Evolutionary conservation across 257 asterid species (phyloP).

Genomic region (Plantago major): DNA sequence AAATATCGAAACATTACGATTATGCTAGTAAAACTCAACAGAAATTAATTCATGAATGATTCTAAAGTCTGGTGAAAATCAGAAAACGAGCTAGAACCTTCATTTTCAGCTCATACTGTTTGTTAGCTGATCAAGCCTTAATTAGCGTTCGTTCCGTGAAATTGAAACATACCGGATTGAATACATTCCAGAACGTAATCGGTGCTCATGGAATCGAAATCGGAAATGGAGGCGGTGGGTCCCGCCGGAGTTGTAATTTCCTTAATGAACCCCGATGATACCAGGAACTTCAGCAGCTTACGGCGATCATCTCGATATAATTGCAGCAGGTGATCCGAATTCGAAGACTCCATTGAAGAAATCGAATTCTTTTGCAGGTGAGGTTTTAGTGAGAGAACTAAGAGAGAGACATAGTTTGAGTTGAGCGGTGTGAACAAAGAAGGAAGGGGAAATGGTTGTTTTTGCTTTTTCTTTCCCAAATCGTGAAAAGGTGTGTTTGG

Average conservation of each 20-base stretch:
- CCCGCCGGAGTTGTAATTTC: constrained; percentile 61
- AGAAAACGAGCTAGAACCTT: too few relatives aligned
- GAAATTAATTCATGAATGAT: too few relatives aligned
- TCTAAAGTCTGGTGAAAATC: too few relatives aligned
- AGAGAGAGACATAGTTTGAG: neutral
- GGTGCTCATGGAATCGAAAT: constrained; percentile 66
- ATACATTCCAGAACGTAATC: constrained; percentile 77
- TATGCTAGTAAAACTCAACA: neutral
- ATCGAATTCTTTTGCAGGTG: neutral
- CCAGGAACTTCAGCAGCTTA: constrained; percentile 73
- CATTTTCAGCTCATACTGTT: neutral
- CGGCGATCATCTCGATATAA: constrained; percentile 87
- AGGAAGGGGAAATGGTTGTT: neutral
- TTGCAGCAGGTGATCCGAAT: constrained; percentile 30
- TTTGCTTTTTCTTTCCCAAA: too few relatives aligned
- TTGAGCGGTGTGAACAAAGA: constrained; percentile 3
- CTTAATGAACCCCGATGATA: constrained; percentile 52
- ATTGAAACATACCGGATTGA: constrained; percentile 44
- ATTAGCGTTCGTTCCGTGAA: neutral
- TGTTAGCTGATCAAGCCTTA: too few relatives aligned
- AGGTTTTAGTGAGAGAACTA: neutral
- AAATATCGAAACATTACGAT: neutral
- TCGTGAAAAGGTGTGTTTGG: constrained; percentile 22
- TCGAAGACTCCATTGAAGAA: constrained; percentile 40
- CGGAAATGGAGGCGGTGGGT: constrained; percentile 41